These are phyloP conservation scores for Saprolegnia diclina DNA, from an alignment of 352 stramenopile species.

Conservation along the genomic window DNA sequence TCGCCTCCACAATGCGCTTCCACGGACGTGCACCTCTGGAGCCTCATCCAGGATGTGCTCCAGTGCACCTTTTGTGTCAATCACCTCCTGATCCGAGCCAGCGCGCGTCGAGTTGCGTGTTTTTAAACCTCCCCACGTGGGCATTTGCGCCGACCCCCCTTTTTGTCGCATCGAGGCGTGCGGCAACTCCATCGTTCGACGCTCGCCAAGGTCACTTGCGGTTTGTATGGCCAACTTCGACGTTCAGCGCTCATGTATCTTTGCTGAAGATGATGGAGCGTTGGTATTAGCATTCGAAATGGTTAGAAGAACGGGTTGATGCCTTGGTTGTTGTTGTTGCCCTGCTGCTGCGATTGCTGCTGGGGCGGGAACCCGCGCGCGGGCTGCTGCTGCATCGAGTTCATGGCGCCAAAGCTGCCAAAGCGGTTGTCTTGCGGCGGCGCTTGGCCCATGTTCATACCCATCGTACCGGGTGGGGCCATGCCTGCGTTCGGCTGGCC, in stretches of 20 bases:
- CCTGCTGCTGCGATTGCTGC: slow-evolving; percentile 5
- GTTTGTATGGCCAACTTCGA: slow-evolving; percentile 19
- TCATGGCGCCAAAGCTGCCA: slow-evolving; percentile 24
- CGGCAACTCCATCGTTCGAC: not conserved
- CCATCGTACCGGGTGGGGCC: slow-evolving; percentile 1
- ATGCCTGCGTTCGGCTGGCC: slow-evolving; percentile 2
- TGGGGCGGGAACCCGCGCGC: not conserved
- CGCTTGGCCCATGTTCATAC: not conserved
- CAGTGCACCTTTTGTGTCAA: too few relatives aligned
- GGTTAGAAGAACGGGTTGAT: slow-evolving; percentile 28
- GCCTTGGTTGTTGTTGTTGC: not conserved
- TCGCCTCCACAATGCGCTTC: too few relatives aligned
- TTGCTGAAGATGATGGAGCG: not conserved
- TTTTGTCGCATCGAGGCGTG: too few relatives aligned
- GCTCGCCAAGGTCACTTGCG: not conserved
- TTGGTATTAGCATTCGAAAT: not conserved
- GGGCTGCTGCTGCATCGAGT: slow-evolving; percentile 8
- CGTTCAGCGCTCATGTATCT: not conserved
- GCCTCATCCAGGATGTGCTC: too few relatives aligned
- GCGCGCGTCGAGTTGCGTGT: too few relatives aligned
- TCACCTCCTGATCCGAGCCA: too few relatives aligned
- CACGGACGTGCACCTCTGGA: too few relatives aligned
- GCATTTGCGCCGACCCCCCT: too few relatives aligned
- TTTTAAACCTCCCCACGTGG: too few relatives aligned
- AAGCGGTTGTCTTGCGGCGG: slow-evolving; percentile 26